A percentile compares a stretch with the other conserved stretches of the same genome.
phyloP scores from a whole-genome alignment of 73 alveolate genomes.

The Paramecium pentaurelia region DNA sequence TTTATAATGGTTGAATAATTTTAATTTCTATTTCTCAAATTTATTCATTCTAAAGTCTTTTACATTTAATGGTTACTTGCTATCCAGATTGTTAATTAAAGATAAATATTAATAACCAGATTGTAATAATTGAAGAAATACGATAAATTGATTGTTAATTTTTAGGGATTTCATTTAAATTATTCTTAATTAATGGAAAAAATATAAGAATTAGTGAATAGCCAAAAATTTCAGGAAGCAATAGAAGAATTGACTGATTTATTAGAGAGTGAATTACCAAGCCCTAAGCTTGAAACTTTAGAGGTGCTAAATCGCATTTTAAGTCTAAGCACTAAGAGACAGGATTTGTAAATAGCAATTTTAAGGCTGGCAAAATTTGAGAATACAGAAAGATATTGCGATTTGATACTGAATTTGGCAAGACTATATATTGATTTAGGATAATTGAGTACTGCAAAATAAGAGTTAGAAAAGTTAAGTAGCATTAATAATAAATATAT shows the following conservation, averaged over 20 bases:
- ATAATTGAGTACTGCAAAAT: not conserved
- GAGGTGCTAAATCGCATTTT: not conserved
- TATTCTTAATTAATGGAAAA: conserved; percentile 20
- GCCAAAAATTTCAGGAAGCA: not conserved
- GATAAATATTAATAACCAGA: not conserved
- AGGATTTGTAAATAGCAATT: not conserved
- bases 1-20: too few relatives aligned
- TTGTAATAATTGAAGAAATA: not conserved
- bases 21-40: too few relatives aligned
- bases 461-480: not conserved
- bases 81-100: not conserved
- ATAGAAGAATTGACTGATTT: not conserved
- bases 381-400: not conserved
- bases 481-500: not conserved
- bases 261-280: not conserved
- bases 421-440: conserved; percentile 10
- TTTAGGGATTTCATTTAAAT: not conserved
- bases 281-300: not conserved
- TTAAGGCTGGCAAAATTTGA: not conserved
- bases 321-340: not conserved
- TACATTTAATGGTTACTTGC: conserved; percentile 15
- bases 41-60: not conserved
- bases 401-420: not conserved
- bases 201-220: not conserved
- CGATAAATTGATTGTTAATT: not conserved